A percentile compares a stretch with the other conserved stretches of the same genome.
These are phyloP conservation scores for Chimonanthus praecox DNA, from an alignment of 164 flowering plant species.

Conservation along the genomic window DNA sequence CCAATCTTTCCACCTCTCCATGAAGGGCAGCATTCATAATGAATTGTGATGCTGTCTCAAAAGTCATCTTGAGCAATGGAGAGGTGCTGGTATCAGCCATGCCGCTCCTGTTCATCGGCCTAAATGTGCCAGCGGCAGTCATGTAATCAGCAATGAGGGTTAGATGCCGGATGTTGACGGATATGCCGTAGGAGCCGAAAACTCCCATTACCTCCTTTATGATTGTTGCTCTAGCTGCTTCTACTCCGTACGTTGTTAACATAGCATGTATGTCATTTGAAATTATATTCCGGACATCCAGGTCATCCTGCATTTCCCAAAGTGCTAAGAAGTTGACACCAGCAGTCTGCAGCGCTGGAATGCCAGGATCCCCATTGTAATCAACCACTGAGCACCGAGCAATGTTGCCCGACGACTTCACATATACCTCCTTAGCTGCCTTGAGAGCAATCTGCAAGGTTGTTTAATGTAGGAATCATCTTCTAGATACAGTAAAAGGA, in stretches of 20 bases:
- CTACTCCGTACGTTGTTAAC: conserved; percentile 79
- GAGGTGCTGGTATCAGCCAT: conserved; percentile 60
- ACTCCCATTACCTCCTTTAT: conserved; percentile 59
- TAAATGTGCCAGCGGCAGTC: conserved; percentile 75
- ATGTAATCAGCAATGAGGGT: conserved; percentile 79
- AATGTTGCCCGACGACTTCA: conserved; percentile 58
- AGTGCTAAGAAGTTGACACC: conserved; percentile 68
- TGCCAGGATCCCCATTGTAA: conserved; percentile 28
- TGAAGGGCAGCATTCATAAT: conserved; percentile 65
- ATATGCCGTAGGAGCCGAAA: conserved; percentile 59
- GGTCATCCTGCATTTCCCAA: conserved; percentile 66
- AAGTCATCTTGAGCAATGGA: conserved; percentile 73
- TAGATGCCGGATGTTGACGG: conserved; percentile 64
- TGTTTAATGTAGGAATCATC: not conserved
- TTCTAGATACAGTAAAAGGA: too few species aligned
- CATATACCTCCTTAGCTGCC: conserved; percentile 60
- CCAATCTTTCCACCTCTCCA: conserved; percentile 58
- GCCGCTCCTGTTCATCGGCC: conserved; percentile 79
- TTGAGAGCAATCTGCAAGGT: conserved; percentile 67
- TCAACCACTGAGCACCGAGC: conserved; percentile 44
- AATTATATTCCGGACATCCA: conserved; percentile 52
- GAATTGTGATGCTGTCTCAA: conserved; percentile 82
- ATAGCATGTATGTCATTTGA: conserved; percentile 66
- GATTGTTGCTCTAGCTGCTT: conserved; percentile 86
- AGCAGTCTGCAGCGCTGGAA: conserved; percentile 51